Evolutionary conservation across 2,329 filamentous ascomycete species (phyloP).

Genomic region (Exophiala dermatitidis): DNA sequence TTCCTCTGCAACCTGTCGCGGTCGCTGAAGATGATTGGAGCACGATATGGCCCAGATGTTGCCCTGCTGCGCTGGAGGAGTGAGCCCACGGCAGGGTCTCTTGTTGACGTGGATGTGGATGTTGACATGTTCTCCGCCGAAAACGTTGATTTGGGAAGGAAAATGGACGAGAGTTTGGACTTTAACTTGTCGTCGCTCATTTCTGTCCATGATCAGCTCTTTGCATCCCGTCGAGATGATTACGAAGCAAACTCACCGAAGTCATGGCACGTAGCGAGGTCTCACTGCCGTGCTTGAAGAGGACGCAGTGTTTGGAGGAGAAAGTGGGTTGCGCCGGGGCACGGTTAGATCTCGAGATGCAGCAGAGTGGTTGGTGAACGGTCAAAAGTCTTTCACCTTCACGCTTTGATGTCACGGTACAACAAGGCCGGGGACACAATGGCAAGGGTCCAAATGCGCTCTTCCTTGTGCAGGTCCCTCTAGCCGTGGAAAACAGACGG

Average conservation of each 20-base stretch:
- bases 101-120: background rate
- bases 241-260: no score
- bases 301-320: no score
- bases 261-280: no score
- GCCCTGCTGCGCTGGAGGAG: background rate
- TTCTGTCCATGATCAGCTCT: background rate
- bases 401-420: constrained; percentile 1
- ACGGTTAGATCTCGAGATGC: no score
- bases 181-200: constrained; percentile 10
- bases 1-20: constrained; percentile 5
- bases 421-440: background rate
- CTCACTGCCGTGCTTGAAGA: no score
- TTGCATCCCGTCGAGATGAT: background rate
- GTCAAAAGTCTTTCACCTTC: background rate
- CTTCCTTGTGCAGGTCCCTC: background rate
- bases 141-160: constrained; percentile 8
- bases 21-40: constrained; percentile 6
- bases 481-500: background rate
- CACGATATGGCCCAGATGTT: background rate
- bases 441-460: background rate
- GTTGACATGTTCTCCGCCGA: background rate
- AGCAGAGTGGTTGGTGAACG: background rate
- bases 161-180: constrained; percentile 6
- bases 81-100: background rate
- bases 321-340: background rate